Evolutionary conservation across 371 early-diverging fungal species (phyloP).

Genomic region (Gilbertella persicaria): DNA sequence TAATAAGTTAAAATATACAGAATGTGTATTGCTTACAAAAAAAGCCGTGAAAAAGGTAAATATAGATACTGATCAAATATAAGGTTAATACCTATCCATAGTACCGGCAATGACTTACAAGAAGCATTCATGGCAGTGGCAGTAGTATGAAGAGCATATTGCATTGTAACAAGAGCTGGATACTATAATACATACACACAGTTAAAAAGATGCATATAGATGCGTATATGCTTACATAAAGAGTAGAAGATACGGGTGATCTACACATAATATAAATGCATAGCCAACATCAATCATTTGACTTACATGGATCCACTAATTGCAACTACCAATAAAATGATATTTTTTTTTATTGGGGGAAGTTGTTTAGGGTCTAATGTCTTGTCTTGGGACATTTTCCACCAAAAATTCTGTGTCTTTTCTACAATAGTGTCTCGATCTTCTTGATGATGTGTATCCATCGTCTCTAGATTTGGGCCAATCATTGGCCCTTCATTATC

Average conservation of each 20-base stretch:
- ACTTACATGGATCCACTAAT: slow-evolving; percentile 33
- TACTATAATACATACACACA: slow-evolving; percentile 18
- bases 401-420: not conserved
- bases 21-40: slow-evolving; percentile 25
- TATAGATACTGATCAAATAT: slow-evolving; percentile 23
- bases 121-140: slow-evolving; percentile 47
- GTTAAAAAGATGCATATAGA: not conserved
- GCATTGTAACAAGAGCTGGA: slow-evolving; percentile 38
- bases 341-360: slow-evolving; percentile 23
- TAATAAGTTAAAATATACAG: not conserved
- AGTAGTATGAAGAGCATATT: slow-evolving; percentile 34
- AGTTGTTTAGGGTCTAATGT: slow-evolving; percentile 14
- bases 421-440: not conserved
- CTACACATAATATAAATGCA: slow-evolving; percentile 3
- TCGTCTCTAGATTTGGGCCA: slow-evolving; percentile 12
- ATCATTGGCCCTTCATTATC: slow-evolving; percentile 23
- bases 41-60: slow-evolving; percentile 36
- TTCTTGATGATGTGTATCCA: slow-evolving; percentile 15
- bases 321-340: slow-evolving; percentile 29
- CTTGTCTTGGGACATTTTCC: slow-evolving; percentile 4
- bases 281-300: no score
- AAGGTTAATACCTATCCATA: not conserved
- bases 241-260: slow-evolving; percentile 27
- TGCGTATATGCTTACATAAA: slow-evolving; percentile 29
- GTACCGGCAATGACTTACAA: slow-evolving; percentile 14